A percentile compares a stretch with the other conserved stretches of the same genome.
Conservation (phyloP, 441 rosid species). For the Isatis lusitanica region DNA sequence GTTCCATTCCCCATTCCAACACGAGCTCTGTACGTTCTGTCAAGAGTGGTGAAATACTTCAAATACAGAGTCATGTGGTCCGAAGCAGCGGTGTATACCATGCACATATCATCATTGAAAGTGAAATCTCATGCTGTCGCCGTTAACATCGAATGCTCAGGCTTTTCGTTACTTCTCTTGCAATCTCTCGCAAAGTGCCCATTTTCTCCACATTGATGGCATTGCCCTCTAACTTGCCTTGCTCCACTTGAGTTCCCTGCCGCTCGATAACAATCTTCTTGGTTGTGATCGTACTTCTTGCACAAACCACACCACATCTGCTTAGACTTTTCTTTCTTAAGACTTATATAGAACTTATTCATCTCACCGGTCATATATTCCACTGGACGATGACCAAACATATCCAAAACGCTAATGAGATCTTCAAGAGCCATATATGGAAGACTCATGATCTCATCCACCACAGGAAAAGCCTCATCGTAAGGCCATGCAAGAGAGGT, state of each 20-base stretch:
- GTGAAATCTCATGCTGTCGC: background rate
- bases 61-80: slow-evolving; percentile 25
- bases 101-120: slow-evolving; percentile 22
- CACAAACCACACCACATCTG: slow-evolving; percentile 5
- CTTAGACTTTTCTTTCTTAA: slow-evolving; percentile 5
- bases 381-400: background rate
- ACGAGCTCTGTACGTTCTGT: background rate
- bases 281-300: slow-evolving; percentile 8
- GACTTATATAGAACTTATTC: background rate
- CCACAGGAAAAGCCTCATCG: background rate
- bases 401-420: background rate
- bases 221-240: background rate
- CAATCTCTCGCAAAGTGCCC: slow-evolving; percentile 20
- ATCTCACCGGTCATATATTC: background rate
- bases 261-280: background rate
- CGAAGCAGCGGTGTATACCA: background rate
- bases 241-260: background rate
- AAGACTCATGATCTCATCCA: slow-evolving; percentile 4
- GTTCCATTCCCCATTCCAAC: background rate
- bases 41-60: slow-evolving; percentile 6
- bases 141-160: background rate
- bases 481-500: background rate
- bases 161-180: background rate
- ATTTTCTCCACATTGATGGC: slow-evolving; percentile 15
- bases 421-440: background rate